Evolutionary conservation across 345 rosid genomes (phyloP), one percentile per base, ranked within the genome.

Genomic region (Clausena lansium): DNA sequence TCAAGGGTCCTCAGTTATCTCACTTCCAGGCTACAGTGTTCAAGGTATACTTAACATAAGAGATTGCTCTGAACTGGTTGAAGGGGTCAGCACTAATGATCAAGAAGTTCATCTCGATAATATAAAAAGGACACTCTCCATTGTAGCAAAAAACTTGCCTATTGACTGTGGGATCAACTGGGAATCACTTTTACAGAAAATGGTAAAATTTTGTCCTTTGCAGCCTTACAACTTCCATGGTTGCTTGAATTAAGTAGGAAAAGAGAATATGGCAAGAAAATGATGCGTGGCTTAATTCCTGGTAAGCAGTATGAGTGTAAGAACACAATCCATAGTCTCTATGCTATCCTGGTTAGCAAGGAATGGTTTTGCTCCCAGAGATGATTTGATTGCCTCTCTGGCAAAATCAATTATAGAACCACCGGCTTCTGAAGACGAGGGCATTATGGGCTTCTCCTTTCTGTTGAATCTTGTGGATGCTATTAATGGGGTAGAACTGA

Each of bases 391-490:
- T 79, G 91, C 91, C 78, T 85, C 90, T 83, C 82, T 94, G 74
- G 93, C 97, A 77, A 91, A 92, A 75, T 90, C 97, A 59, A 84
- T 96, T 73, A 79, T 96, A 47, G 98, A 94, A 83, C 93, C 90
- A 27, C 97, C 98, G 55, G 97, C 86, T 58, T 88, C 90, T 74
- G 95, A 90, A 85, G 93, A 88, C 88, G 97, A 91, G 76, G 99
- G 94, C 84, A 82, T 90, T 63, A 76, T 89, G 30, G 99, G 98
- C n/a, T 96, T 94, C 84, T 88, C 95, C 32, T 80, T 94, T 83
- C 82, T 96, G 81, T 87, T 96, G 85, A 94, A 96, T 91, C 92
- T 94, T 38, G 89, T 88, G 77, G 98, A 94, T 84, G 91, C 98
- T 69, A 85, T 91, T 85, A 87, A 83, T 82, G 99, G 97, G 59